These are phyloP conservation scores for Helotiales sp. DNA, from an alignment of 2,329 filamentous ascomycete species.

Conservation along the genomic window DNA sequence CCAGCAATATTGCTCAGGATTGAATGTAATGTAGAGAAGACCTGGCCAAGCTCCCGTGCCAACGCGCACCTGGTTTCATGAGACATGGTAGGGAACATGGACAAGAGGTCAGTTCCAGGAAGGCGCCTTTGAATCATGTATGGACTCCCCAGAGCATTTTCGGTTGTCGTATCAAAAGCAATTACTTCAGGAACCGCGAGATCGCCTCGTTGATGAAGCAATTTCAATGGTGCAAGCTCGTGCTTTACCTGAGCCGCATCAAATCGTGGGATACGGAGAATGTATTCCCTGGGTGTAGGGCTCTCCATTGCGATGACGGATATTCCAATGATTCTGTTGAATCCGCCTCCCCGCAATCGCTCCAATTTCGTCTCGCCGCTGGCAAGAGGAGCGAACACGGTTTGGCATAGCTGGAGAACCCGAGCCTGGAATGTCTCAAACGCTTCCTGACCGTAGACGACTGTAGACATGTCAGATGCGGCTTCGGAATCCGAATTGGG, in stretches of 20 bases:
- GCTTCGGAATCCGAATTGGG: not conserved
- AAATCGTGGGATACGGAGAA: slow-evolving; percentile 16
- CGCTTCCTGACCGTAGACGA: slow-evolving; percentile 17
- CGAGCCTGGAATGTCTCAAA: slow-evolving; percentile 14
- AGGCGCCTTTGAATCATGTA: slow-evolving; percentile 19
- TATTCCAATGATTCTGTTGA: slow-evolving; percentile 9
- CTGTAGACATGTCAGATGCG: slow-evolving; percentile 11
- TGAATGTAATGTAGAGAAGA: not conserved
- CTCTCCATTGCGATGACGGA: not conserved
- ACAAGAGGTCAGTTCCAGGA: slow-evolving; percentile 10
- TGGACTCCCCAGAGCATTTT: slow-evolving; percentile 19
- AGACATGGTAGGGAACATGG: not conserved
- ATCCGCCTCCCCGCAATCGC: slow-evolving; percentile 10
- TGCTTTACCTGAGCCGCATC: not conserved
- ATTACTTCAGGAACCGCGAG: slow-evolving; percentile 5
- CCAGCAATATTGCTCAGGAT: not conserved
- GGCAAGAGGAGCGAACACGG: not conserved
- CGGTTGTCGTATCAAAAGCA: slow-evolving; percentile 9
- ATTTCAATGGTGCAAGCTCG: not conserved
- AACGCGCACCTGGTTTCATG: not conserved
- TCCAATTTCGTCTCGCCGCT: slow-evolving; percentile 2
- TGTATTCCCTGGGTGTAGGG: not conserved
- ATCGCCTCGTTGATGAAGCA: slow-evolving; percentile 11
- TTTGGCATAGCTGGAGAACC: slow-evolving; percentile 13
- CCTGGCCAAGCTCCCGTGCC: not conserved